Conservation (phyloP, 345 rosid species). For the Corchorus olitorius region DNA sequence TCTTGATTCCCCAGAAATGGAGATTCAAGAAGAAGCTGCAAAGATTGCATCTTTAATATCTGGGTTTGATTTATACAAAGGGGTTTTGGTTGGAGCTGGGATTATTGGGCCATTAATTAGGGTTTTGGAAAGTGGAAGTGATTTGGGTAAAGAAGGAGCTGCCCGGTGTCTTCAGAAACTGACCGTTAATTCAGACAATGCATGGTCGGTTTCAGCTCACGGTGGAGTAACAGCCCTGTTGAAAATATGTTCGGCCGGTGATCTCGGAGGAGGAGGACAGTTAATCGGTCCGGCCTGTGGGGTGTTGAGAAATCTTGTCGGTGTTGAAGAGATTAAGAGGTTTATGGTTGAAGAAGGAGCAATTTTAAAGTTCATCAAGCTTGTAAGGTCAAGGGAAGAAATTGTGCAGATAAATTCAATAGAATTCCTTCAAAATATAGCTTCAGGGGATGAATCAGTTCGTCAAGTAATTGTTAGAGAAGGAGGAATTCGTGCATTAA, state of each 20-base stretch:
- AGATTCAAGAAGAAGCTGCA: slow-evolving; percentile 62
- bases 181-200: slow-evolving; percentile 83
- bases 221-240: slow-evolving; percentile 89
- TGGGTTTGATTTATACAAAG: slow-evolving; percentile 57
- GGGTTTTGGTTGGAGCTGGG: slow-evolving; percentile 59
- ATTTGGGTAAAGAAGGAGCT: slow-evolving; percentile 53
- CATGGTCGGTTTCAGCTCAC: slow-evolving; percentile 94
- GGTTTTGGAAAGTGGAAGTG: slow-evolving; percentile 65
- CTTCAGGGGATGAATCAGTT: slow-evolving; percentile 62
- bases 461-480: slow-evolving; percentile 51
- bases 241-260: slow-evolving; percentile 54
- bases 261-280: slow-evolving; percentile 45
- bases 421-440: slow-evolving; percentile 62
- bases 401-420: slow-evolving; percentile 70
- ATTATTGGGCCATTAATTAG: slow-evolving; percentile 68
- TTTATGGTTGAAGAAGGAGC: slow-evolving; percentile 83
- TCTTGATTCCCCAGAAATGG: slow-evolving; percentile 57
- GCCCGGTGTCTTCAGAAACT: slow-evolving; percentile 63
- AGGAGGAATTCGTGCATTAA: slow-evolving; percentile 69
- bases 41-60: slow-evolving; percentile 56
- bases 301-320: slow-evolving; percentile 73
- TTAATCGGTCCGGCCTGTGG: slow-evolving; percentile 62
- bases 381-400: slow-evolving; percentile 66
- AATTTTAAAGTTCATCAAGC: slow-evolving; percentile 59
- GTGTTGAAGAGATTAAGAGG: slow-evolving; percentile 85